Conservation (phyloP, 2,329 filamentous ascomycete genomes). For the Ceratocystis eucalypticola region DNA sequence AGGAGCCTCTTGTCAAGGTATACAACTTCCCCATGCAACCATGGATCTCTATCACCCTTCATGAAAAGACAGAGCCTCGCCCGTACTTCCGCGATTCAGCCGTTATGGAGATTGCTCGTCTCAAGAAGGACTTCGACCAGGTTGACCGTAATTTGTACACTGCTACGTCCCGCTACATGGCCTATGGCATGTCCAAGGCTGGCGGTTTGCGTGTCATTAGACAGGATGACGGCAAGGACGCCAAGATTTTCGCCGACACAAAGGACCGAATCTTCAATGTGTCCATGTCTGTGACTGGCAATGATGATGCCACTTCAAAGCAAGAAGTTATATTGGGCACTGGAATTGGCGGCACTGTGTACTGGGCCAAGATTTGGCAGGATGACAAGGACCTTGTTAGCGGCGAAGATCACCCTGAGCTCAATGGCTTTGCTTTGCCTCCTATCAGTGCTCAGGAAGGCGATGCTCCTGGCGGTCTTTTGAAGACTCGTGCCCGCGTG, state of each 20-base stretch:
- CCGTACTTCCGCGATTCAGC: constrained; percentile 61
- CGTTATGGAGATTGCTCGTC: constrained; percentile 80
- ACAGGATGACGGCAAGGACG: constrained; percentile 83
- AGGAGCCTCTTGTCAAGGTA: constrained; percentile 46
- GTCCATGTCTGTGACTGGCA: constrained; percentile 55
- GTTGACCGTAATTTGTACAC: constrained; percentile 87
- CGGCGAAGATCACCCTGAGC: constrained; percentile 64
- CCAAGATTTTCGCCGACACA: constrained; percentile 80
- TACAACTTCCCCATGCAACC: constrained; percentile 96
- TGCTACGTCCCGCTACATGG: constrained; percentile 80
- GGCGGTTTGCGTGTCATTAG: constrained; percentile 86
- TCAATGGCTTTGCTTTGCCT: constrained; percentile 77
- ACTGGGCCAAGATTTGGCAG: constrained; percentile 75
- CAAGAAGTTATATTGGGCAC: constrained; percentile 82
- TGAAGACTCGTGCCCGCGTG: constrained; percentile 88
- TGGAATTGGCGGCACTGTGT: constrained; percentile 89
- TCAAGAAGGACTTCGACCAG: constrained; percentile 97
- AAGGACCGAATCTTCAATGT: constrained; percentile 94
- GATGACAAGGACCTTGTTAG: constrained; percentile 60
- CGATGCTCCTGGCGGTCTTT: constrained; percentile 76
- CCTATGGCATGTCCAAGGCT: constrained; percentile 86
- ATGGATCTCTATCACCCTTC: constrained; percentile 78
- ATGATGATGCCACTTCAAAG: constrained; percentile 25
- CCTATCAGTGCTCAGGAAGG: constrained; percentile 76
- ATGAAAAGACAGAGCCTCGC: constrained; percentile 42